Conservation (phyloP, 495 filamentous ascomycete genomes). For the Aspergillus sparsus region DNA sequence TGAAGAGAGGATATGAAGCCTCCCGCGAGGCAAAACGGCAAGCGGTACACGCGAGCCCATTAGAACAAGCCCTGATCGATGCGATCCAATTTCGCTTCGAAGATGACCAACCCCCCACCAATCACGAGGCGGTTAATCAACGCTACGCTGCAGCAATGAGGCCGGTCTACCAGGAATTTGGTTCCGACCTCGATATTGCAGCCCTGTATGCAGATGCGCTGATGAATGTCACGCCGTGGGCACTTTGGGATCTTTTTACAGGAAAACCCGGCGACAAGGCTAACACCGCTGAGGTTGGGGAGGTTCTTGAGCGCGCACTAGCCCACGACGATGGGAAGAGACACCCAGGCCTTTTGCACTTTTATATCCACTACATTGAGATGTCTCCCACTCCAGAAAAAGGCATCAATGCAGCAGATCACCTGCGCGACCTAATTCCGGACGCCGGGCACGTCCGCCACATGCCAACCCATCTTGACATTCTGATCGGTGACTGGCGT, state of each 20-base stretch:
- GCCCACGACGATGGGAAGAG: constrained; percentile 29
- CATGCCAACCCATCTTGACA: constrained; percentile 68
- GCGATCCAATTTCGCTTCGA: constrained; percentile 59
- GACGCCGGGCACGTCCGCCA: constrained; percentile 65
- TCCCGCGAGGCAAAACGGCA: constrained; percentile 40
- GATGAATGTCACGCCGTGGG: constrained; percentile 67
- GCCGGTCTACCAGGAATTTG: constrained; percentile 50
- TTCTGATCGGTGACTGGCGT: constrained; percentile 63
- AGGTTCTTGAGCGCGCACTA: constrained; percentile 57
- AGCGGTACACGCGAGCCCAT: constrained; percentile 28
- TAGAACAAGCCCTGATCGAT: constrained; percentile 57
- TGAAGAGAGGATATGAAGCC: constrained; percentile 46
- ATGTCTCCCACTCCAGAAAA: constrained; percentile 62
- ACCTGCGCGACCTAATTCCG: constrained; percentile 60
- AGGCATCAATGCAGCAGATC: constrained; percentile 54
- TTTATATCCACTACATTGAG: constrained; percentile 71
- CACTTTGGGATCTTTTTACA: constrained; percentile 60
- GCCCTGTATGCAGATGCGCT: constrained; percentile 62
- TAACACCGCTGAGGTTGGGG: constrained; percentile 58
- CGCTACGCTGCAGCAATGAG: constrained; percentile 62
- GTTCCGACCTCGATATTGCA: constrained; percentile 58
- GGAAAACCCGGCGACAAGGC: constrained; percentile 57
- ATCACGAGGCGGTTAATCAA: constrained; percentile 51
- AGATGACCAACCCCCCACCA: constrained; percentile 33
- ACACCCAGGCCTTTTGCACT: constrained; percentile 63